Percentiles rank a stretch among this genome's conserved stretches.
Conservation (phyloP, 2,329 filamentous ascomycete species). For the Fusarium duplospermum region DNA sequence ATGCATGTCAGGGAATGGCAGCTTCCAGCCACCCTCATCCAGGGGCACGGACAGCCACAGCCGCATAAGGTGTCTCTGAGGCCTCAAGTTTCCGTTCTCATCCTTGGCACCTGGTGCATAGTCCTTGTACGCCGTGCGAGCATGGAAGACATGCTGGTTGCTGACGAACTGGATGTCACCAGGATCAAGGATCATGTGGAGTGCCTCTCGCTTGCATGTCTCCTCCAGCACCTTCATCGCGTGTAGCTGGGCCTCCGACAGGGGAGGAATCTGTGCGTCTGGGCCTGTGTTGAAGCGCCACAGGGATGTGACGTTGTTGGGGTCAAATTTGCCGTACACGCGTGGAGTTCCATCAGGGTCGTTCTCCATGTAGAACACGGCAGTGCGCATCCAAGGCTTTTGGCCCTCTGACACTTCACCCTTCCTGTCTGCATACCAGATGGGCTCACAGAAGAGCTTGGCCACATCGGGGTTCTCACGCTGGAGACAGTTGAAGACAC, state of each 20-base stretch:
- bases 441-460: conserved; percentile 77
- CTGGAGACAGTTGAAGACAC: conserved; percentile 84
- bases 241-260: conserved; percentile 61
- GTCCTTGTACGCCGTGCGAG: conserved; percentile 79
- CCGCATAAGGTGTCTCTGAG: conserved; percentile 82
- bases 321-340: conserved; percentile 80
- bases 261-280: conserved; percentile 26
- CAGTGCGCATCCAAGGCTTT: conserved; percentile 77
- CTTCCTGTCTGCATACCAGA: conserved; percentile 95
- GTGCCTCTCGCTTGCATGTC: conserved; percentile 74
- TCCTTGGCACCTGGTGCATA: conserved; percentile 65
- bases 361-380: conserved; percentile 81
- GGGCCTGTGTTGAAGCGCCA: conserved; percentile 21
- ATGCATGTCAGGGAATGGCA: conserved; percentile 81
- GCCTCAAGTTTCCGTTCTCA: conserved; percentile 45
- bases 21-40: conserved; percentile 82
- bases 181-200: conserved; percentile 87
- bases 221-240: conserved; percentile 74
- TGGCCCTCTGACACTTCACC: conserved; percentile 81
- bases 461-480: conserved; percentile 83
- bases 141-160: conserved; percentile 83
- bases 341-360: conserved; percentile 54
- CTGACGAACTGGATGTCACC: conserved; percentile 88
- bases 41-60: conserved; percentile 85
- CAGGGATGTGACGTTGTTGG: conserved; percentile 73